Evolutionary conservation across 805 yeast genomes (phyloP), one percentile per base, ranked within the genome.

Genomic region (Saccharomycopsis babjevae): DNA sequence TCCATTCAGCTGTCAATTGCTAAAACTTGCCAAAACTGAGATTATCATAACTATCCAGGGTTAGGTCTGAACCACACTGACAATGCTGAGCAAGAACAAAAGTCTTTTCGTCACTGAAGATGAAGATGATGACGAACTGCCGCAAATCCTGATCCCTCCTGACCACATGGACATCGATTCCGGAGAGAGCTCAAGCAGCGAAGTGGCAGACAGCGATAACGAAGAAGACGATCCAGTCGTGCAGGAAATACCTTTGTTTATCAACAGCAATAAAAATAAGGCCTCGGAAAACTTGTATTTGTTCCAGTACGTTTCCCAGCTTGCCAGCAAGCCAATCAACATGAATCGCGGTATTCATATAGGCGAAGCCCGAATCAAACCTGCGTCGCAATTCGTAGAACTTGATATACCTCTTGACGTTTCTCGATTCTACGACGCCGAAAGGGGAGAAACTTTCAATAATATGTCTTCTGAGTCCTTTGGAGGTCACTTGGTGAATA

Each of bases 341-440:
- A 72, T 70, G 2, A 68, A 68, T 1, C 70, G 68, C 40, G 74
- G 74, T 61, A 75, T 77, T n/a, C 69, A 72, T 11, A 69, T 75
- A 39, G 69, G 78, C 62, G 72, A 73, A 18, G 76, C 84, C 0
- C 72, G 86, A 50, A 70, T 87, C 62, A 93, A 91, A 68, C 81
- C 81, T 1, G 74, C 78, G 32, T 77, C 89, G 1, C 81, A 83
- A 1, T 77, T 84, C 13, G 73, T 94, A 63, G 96, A 89, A 69
- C 79, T 92, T 42, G 89, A 86, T 63, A 75, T 88, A 6, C 96
- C 97, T 15, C 73, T 89, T 57, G 86, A 86, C 59, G 86, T 89
- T 0, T 67, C 75, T 5, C 79, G 78, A 54, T 90, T 87, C 67
- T 89, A 83, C 68, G 93, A 91, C 69, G 77, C 74, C 50, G 73